Evolutionary conservation across 2,329 filamentous ascomycete genomes (phyloP).

Genomic region (Penicillium sp.): DNA sequence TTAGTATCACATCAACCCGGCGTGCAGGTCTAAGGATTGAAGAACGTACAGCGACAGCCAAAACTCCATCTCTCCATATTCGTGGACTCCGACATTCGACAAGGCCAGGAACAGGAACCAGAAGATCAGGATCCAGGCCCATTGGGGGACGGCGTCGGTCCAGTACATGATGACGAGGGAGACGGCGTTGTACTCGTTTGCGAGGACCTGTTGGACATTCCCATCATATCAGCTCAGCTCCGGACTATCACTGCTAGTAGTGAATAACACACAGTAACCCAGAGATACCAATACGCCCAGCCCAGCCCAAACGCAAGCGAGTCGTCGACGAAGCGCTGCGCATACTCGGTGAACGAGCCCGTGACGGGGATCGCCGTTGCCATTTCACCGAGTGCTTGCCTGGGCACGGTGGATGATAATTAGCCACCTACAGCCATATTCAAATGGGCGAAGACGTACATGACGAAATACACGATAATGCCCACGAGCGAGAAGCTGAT

Average conservation of each 20-base stretch:
- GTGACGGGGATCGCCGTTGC: slow-evolving; percentile 76
- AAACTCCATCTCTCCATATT: slow-evolving; percentile 75
- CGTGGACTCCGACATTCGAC: slow-evolving; percentile 72
- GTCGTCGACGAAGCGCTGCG: slow-evolving; percentile 76
- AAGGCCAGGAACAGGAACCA: slow-evolving; percentile 70
- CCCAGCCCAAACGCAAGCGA: slow-evolving; percentile 74
- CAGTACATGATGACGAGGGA: slow-evolving; percentile 74
- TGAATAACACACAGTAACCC: slow-evolving; percentile 67
- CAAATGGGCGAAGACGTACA: slow-evolving; percentile 50
- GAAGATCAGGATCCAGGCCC: slow-evolving; percentile 69
- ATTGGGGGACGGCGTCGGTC: slow-evolving; percentile 66
- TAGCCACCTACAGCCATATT: neutral
- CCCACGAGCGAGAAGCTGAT: slow-evolving; percentile 73
- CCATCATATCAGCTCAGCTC: neutral
- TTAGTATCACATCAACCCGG: neutral
- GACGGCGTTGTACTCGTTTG: slow-evolving; percentile 19
- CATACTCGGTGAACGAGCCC: slow-evolving; percentile 76
- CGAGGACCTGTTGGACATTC: neutral
- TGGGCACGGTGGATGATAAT: neutral
- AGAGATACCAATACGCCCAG: slow-evolving; percentile 83
- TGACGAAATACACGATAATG: slow-evolving; percentile 74
- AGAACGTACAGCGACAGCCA: slow-evolving; percentile 67
- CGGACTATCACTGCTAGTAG: neutral
- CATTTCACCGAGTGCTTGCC: slow-evolving; percentile 64
- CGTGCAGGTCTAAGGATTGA: neutral